Conservation (phyloP, 345 rosid genomes). For the Murraya koenigii region DNA sequence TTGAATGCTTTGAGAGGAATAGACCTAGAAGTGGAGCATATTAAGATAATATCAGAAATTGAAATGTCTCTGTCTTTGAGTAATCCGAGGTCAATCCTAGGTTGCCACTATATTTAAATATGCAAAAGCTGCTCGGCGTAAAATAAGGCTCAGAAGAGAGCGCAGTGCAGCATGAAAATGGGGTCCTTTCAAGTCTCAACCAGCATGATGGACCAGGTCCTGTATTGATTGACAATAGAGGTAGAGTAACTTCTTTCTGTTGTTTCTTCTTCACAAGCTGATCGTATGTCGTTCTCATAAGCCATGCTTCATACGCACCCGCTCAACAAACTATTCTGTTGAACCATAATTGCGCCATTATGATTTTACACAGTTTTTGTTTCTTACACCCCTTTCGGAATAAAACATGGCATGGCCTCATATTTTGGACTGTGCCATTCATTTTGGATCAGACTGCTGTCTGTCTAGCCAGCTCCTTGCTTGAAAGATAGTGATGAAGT, state of each 20-base stretch:
- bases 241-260: not conserved
- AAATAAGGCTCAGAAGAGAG: not conserved
- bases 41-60: not conserved
- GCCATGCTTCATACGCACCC: not conserved
- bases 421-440: no score
- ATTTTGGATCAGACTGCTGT: no score
- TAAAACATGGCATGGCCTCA: no score
- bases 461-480: not conserved
- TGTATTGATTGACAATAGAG: no score
- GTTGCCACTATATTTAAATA: not conserved
- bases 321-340: not conserved
- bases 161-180: not conserved
- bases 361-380: not conserved
- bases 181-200: not conserved
- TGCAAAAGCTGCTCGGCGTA: not conserved
- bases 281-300: not conserved
- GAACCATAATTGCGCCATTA: not conserved
- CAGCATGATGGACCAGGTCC: not conserved
- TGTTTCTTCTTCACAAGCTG: not conserved
- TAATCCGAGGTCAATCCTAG: not conserved
- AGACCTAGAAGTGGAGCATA: not conserved
- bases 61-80: not conserved
- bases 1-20: no score
- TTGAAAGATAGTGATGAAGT: not conserved
- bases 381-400: not conserved